A percentile compares a stretch with the other conserved stretches of the same genome.
These are phyloP conservation scores for Daldinia decipiens DNA, from an alignment of 495 filamentous ascomycete species.

Conservation along the genomic window DNA sequence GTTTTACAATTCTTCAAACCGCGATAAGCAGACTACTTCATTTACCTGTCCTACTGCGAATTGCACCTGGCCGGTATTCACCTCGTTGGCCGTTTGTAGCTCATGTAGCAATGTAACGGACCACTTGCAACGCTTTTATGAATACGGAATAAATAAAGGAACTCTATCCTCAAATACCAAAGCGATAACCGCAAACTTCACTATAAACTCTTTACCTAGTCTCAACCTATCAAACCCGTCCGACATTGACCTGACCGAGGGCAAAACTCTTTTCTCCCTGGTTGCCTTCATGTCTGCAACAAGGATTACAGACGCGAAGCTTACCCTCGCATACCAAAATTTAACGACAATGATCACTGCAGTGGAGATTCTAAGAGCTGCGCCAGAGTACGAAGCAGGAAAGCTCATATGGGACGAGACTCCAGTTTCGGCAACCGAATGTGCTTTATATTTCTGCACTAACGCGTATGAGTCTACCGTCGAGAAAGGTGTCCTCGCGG, in stretches of 20 bases:
- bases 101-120: conserved; percentile 25
- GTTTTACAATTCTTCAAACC: conserved; percentile 26
- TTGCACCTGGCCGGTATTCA: conserved; percentile 35
- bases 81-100: conserved; percentile 35
- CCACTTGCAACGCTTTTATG: conserved; percentile 3
- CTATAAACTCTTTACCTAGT: conserved; percentile 13
- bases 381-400: conserved; percentile 5
- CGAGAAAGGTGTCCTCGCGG: conserved; percentile 20
- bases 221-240: conserved; percentile 18
- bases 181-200: neutral
- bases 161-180: neutral
- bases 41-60: conserved; percentile 31
- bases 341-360: conserved; percentile 27
- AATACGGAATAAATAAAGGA: conserved; percentile 4
- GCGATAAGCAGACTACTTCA: conserved; percentile 9
- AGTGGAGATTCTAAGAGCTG: conserved; percentile 20
- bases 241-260: neutral
- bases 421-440: conserved; percentile 32
- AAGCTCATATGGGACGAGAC: conserved; percentile 27
- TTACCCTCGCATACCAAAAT: conserved; percentile 29
- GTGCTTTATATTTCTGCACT: conserved; percentile 35
- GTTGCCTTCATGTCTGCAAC: conserved; percentile 16
- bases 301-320: conserved; percentile 14
- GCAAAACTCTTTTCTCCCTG: conserved; percentile 1
- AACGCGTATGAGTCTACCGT: conserved; percentile 30